Base-by-base conservation (phyloP, 2,329 filamentous ascomycete genomes). In the Keithomyces neogunnii region DNA sequence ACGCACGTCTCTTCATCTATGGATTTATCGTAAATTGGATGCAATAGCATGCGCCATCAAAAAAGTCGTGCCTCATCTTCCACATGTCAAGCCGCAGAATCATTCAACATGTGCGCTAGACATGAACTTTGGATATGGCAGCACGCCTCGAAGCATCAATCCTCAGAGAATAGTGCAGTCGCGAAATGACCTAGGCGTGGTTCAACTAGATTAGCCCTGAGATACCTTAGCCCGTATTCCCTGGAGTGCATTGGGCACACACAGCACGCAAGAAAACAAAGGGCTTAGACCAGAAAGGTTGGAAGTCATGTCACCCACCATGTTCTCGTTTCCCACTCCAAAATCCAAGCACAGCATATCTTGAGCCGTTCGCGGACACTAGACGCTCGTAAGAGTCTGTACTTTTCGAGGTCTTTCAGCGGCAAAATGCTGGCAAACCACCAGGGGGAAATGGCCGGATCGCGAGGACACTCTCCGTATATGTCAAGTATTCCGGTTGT, bases 391-490 rank as follows among this genome's bases (percentile, higher is more conserved):
- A 96, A 69, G 26, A 96, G 70, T 10, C 78, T 75, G 58, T 95
- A 95, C 64, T 92, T 95, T 60, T 93, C 86, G 31, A 82, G 72
- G 30, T 93, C 87, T 11, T 80, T 77, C 38, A 93, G 82, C 0
- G 89, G 89, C 10, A 95, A 68, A 26, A 93, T 83, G 61, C 82
- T 88, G 8, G 87, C 90, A 58, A 96, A 86, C 91, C 91, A 96
- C 77, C 90, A 96, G 0, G 90, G 88, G 58, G 96, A 93, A 1
- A 81, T 66, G 3, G 84, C 84, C 1, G 89, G 84, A 60, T 95
- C 88, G 13, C 80, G 73, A 0, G 89, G 90, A 26, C 85, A 85
- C 52, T 86, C 81, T 10, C 90, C 90, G 57, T 92, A 93, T 5
- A 87, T 82, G 33, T 81, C 71, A 32, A 91, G 71, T 35, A 91